phyloP scores from a whole-genome alignment of 2,329 filamentous ascomycete genomes.

The Aspergillus thermomutatus region DNA sequence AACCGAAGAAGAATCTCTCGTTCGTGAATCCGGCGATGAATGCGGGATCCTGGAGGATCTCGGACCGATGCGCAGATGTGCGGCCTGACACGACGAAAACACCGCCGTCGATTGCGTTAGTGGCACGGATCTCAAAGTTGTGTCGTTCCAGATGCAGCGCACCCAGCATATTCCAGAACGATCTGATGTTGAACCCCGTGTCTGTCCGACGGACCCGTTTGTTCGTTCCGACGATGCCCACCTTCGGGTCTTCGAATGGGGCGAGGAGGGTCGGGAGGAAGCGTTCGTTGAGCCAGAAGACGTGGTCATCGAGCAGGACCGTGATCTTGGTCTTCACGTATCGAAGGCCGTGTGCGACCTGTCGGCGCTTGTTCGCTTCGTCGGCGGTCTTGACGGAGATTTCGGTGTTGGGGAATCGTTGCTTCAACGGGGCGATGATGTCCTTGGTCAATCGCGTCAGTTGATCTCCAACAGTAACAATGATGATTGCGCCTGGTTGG shows the following conservation, averaged over 20 bases:
- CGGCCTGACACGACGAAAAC: conserved; percentile 58
- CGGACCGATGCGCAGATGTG: conserved; percentile 51
- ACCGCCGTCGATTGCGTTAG: conserved; percentile 56
- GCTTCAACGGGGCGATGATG: conserved; percentile 2
- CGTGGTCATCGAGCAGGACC: conserved; percentile 52
- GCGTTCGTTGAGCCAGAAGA: conserved; percentile 44
- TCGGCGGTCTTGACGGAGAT: conserved; percentile 29
- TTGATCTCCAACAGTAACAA: conserved; percentile 46
- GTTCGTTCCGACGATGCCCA: conserved; percentile 57
- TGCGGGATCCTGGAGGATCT: conserved; percentile 44
- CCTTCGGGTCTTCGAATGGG: conserved; percentile 41
- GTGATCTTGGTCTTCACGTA: conserved; percentile 42
- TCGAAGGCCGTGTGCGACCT: conserved; percentile 44
- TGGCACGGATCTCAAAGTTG: conserved; percentile 59
- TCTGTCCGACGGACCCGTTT: conserved; percentile 50
- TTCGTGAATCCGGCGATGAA: conserved; percentile 47
- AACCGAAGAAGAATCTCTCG: conserved; percentile 50
- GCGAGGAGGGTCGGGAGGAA: conserved; percentile 46
- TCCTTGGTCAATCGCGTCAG: conserved; percentile 7
- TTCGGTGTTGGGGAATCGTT: background rate
- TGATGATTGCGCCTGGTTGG: conserved; percentile 36
- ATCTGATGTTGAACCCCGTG: conserved; percentile 9
- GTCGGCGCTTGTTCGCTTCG: conserved; percentile 48
- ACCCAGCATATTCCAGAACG: conserved; percentile 55
- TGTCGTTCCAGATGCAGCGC: conserved; percentile 59